Conservation (phyloP, 345 rosid genomes). For the Citrus sinensis region DVS_A1.0 CM039169.1:4698501-4699000, state of each 20-base stretch:
- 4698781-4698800: slow-evolving; percentile 57
- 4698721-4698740: slow-evolving; percentile 51
- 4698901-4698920: neutral
- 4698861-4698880: too few relatives aligned
- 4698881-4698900: neutral
- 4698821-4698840: slow-evolving; percentile 80
- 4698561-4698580: slow-evolving; percentile 32
- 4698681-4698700: slow-evolving; percentile 57
- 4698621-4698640: slow-evolving; percentile 35
- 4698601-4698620: slow-evolving; percentile 52
- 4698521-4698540: slow-evolving; percentile 37
- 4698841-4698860: slow-evolving; percentile 25
- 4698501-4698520: neutral
- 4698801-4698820: slow-evolving; percentile 65
- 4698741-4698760: slow-evolving; percentile 60
- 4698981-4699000: slow-evolving; percentile 62
- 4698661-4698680: slow-evolving; percentile 55
- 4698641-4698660: slow-evolving; percentile 62
- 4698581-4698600: slow-evolving; percentile 18
- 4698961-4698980: slow-evolving; percentile 75
- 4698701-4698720: slow-evolving; percentile 63
- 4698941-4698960: slow-evolving; percentile 83
- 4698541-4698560: slow-evolving; percentile 42
- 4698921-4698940: slow-evolving; percentile 84
- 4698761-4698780: slow-evolving; percentile 55